Base-by-base conservation (phyloP, 305 asterid species). In the Fraxinus angustifolia region DNA sequence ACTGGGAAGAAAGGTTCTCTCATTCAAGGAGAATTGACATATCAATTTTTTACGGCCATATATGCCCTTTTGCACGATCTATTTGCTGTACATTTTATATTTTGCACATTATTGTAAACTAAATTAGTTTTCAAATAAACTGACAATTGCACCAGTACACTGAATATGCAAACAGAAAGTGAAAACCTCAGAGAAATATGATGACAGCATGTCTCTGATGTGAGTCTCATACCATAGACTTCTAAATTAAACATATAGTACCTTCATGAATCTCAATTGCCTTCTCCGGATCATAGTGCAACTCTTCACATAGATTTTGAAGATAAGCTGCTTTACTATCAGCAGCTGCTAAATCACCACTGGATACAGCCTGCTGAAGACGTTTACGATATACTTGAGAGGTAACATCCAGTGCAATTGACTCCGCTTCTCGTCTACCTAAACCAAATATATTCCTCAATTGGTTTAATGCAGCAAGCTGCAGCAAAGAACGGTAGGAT, bases 261-360 rank as follows among this genome's bases (percentile, higher is more conserved):
- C 98, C 99, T 96, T 89, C 88, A 91, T 96, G 99, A 85, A 94
- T 93, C 87, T 90, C 90, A 78, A 91, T 88, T 73, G 99, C 99
- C 87, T 92, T 94, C 86, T 93, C 91, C 0, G 98, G 95, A 90
- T 94, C 97, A 87, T 94, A 93, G 77, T 88, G 90, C 88, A 94
- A 89, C 87, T 96, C 98, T 87, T 96, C 99, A 71, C 99, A 96
- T 19, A 96, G 91, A 79, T 85, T 87, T 85, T 96, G 99, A 87
- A 96, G 99, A 88, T 88, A 89, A 80, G 93, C 92, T 79, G 99
- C 99, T 91, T 96, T 96, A 88, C 99, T 96, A 42, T 90, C 93
- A 14, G 97, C 90, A 58, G 90, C 91, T 34, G 79, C 87, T 86
- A 96, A 86, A 60, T 91, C 91, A 35, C 99, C 99, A 84, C 93